Base-by-base conservation (phyloP, 2,329 filamentous ascomycete species). In the Fusarium musae region DNA sequence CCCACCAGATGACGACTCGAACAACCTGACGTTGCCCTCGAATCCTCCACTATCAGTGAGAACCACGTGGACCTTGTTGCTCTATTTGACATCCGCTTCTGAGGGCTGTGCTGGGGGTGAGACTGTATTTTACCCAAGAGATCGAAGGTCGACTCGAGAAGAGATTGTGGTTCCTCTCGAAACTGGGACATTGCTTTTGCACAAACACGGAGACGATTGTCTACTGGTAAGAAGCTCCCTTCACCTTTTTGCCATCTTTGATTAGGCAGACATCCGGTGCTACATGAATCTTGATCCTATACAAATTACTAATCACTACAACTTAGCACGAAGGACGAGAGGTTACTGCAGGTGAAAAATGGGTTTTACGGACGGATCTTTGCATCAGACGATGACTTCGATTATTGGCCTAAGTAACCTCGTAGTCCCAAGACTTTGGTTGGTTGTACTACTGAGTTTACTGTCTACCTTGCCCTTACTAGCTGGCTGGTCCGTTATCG, bases 61-160 rank as follows among this genome's bases (percentile, higher is more conserved):
- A 37, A 98, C 96, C 9, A 98, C 95, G 0, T 98, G 95, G 95
- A 98, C 96, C 0, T 85, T 97, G 9, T 87, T 98, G 1, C 88
- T 98, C 40, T 98, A 98, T 79, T 87, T 98, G 61, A 96, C 93
- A 2, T 94, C 92, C 2, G 86, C 90, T 5, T 83, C 88, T 3
- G 93, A 93, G 11, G 93, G 93, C 8, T 97, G 95, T 77, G 81
- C 89, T 28, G 96, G 96, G 28, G 96, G 96, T 37, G 94, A 97
- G 82, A 98, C 96, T 0, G 93, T 96, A 37, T 98, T 98, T 82
- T 97, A 97, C 79, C 93, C 93, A 1, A 90, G 93, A 71, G 88
- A 90, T 75, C 84, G 87, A 47, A 84, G 84, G 68, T 82, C 86
- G 6, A 79, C 85, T 23, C 86, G 87, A 23, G 89, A 93, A 75